Base-by-base conservation (phyloP, 169 alveolate species). In the Fabrea salina region DNA sequence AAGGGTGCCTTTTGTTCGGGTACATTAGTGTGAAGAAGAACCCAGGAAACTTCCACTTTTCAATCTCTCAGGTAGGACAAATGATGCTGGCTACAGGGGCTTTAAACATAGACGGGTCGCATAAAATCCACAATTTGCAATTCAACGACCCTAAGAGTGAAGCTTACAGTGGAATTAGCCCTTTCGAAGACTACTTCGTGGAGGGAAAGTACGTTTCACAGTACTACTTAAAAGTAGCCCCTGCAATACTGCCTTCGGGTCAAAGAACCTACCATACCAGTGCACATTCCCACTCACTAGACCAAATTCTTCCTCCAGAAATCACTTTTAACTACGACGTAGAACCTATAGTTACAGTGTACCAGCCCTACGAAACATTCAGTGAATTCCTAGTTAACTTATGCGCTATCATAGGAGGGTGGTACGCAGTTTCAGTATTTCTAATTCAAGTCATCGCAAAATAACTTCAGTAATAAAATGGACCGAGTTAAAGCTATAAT, bases 401-500 rank as follows among this genome's bases (percentile, higher is more conserved):
- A 19, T 70, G 79, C 49, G 79, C 79, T 16, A 27, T 70, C 1
- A 70, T 70, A 22, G 79, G 79, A 5, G 79, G 79, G 3, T 70
- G 79, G 79, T 37, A 70, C 49, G 79, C 79, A 16, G 16, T 70
- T 27, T 19, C 79, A n/a, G 13, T 50, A 30, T 27, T 70, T 22
- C 13, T 70, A 43, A 25, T 66, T 43, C 27, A 50, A 70, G 32
- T 70, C 27, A 19, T 70, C 25, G 32, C 32, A 22, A 30, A 33
- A 61, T 61, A 54, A 54, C n/a, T n/a, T n/a, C n/a, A n/a, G n/a
- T n/a, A n/a, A n/a, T n/a, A n/a, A n/a, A n/a, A n/a, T n/a, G n/a
- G n/a, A n/a, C n/a, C n/a, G n/a, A n/a, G n/a, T n/a, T n/a, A n/a
- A n/a, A n/a, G n/a, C n/a, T n/a, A n/a, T n/a, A n/a, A n/a, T n/a